Percentiles rank a stretch among this genome's conserved stretches.
Evolutionary conservation across 768 basidiomycete genomes (phyloP).

Genomic region (Leccinum pellstonianum): DNA sequence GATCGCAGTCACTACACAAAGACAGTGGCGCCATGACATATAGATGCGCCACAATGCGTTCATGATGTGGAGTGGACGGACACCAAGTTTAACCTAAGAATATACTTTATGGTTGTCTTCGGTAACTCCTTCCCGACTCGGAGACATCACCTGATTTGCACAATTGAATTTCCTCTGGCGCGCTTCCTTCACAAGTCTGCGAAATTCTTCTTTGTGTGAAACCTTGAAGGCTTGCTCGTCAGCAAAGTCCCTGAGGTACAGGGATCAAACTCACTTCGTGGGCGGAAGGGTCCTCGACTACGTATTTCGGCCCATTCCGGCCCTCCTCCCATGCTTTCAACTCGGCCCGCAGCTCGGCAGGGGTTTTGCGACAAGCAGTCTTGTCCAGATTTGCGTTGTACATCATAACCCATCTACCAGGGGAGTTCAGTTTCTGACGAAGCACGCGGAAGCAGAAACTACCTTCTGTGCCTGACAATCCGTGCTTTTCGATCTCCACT

Average conservation of each 20-base stretch:
- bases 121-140: constrained; percentile 24
- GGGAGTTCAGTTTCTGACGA: not conserved
- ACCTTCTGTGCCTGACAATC: constrained; percentile 63
- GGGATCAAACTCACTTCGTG: constrained; percentile 38
- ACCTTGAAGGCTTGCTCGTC: constrained; percentile 6
- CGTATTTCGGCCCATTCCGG: constrained; percentile 35
- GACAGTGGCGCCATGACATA: constrained; percentile 1
- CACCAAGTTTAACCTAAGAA: constrained; percentile 6
- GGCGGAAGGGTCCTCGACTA: constrained; percentile 38
- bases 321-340: constrained; percentile 59
- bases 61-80: not conserved
- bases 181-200: constrained; percentile 34
- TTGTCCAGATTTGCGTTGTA: constrained; percentile 74
- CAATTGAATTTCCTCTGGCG: constrained; percentile 34
- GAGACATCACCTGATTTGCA: constrained; percentile 2
- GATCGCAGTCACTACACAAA: constrained; percentile 1
- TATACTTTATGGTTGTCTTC: constrained; percentile 39
- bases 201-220: constrained; percentile 35
- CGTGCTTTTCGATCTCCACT: constrained; percentile 51
- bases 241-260: not conserved
- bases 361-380: constrained; percentile 44
- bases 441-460: constrained; percentile 5
- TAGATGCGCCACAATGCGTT: not conserved
- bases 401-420: constrained; percentile 61
- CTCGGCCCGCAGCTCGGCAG: constrained; percentile 48